Percentiles rank a stretch among this genome's conserved stretches.
Evolutionary conservation across 305 asterid genomes (phyloP).

Genomic region (Fraxinus sp.): DNA sequence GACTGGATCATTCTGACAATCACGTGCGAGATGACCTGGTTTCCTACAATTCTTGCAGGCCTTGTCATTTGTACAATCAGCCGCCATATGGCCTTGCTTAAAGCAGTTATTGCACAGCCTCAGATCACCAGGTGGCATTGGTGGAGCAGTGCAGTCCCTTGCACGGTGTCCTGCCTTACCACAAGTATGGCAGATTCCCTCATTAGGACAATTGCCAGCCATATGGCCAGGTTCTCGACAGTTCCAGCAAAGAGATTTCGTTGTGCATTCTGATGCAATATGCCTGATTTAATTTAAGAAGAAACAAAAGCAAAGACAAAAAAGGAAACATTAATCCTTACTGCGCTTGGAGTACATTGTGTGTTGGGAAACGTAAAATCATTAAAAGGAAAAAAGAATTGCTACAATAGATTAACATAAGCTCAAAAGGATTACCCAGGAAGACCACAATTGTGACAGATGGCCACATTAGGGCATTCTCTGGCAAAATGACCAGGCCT

Average conservation of each 20-base stretch:
- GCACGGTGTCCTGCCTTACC: slow-evolving; percentile 43
- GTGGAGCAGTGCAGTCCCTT: slow-evolving; percentile 31
- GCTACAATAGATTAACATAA: slow-evolving; percentile 3
- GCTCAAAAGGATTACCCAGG: slow-evolving; percentile 29
- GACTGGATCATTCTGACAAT: slow-evolving; percentile 35
- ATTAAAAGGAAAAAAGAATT: neutral
- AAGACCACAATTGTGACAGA: slow-evolving; percentile 42
- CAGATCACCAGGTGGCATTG: slow-evolving; percentile 26
- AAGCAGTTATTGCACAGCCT: slow-evolving; percentile 40
- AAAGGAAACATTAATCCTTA: neutral
- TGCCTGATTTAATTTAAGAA: slow-evolving; percentile 29
- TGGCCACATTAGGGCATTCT: slow-evolving; percentile 36
- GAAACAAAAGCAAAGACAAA: neutral
- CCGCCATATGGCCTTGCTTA: slow-evolving; percentile 43
- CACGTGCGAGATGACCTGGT: slow-evolving; percentile 39
- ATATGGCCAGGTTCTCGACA: slow-evolving; percentile 48
- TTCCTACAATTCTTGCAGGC: slow-evolving; percentile 43
- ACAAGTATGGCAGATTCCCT: slow-evolving; percentile 42
- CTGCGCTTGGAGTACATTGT: too few species aligned
- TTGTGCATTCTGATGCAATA: slow-evolving; percentile 38
- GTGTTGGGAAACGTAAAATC: neutral
- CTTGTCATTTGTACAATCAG: slow-evolving; percentile 35
- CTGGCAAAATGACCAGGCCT: slow-evolving; percentile 43
- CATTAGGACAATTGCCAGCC: slow-evolving; percentile 37
- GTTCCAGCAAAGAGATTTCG: slow-evolving; percentile 42